Base-by-base conservation (phyloP, 164 flowering plant species). In the Stephania yunnanensis region DNA sequence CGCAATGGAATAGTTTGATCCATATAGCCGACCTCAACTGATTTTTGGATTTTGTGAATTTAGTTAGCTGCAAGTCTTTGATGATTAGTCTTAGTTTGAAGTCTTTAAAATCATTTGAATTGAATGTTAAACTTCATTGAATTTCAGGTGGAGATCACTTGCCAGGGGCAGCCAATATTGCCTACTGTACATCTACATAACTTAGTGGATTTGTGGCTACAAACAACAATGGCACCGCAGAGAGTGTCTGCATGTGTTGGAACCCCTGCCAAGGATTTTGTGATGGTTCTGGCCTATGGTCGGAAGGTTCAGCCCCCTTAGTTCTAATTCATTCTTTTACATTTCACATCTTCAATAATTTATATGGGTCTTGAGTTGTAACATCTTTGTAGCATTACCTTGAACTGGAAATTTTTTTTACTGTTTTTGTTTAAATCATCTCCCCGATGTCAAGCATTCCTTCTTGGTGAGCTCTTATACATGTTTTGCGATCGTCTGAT, bases 201-300 rank as follows among this genome's bases (percentile, higher is more conserved):
- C 73, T 73, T 95, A 20, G 85, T 92, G 31, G 94, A 89, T 71
- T 58, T 82, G 73, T 95, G 98, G 98, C 83, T 89, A 70, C 86
- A 82, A 74, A 81, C 86, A 19, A 69, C 85, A 45, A 53, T 91
- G 20, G 52, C 88, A 46, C 73, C 92, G 0, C 80, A 83, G 58
- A 81, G 86, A 72, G 82, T 90, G 19, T 69, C 85, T 0, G 83
- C 90, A 71, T 71, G 82, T 1, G 80, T 90, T 17, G 98, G 98
- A 36, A 84, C 91, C 58, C 88, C 97, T 3, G 98, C 93, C 1
- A 85, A 91, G 84, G 98, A 93, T 22, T 93, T 90, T 68, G 89
- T 93, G 22, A 91, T 95, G 98, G 95, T 89, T 61, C 80, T 94
- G 68, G 80, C 80, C 5, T 95, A 95, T 81, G 80, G 88, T 29